Percentiles rank a stretch among this genome's conserved stretches.
Evolutionary conservation across 2,329 filamentous ascomycete genomes (phyloP).

Genomic region (Blastomyces silverae): DNA sequence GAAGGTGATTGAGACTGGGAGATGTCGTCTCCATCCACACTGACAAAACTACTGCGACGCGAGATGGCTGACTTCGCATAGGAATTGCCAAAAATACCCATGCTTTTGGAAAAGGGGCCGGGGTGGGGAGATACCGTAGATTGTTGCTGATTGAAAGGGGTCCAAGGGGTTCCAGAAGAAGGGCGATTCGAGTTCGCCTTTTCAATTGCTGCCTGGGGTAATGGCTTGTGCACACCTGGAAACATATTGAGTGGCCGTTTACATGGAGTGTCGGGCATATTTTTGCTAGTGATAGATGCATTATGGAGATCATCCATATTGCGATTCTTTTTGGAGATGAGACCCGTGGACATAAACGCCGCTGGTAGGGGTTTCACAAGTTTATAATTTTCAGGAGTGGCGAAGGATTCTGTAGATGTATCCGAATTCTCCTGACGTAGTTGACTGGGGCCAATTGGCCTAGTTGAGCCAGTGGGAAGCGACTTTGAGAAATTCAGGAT

Average conservation of each 20-base stretch:
- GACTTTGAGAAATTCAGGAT: conserved; percentile 64
- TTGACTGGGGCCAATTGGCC: conserved; percentile 34
- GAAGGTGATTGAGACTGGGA: conserved; percentile 53
- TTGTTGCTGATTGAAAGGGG: conserved; percentile 61
- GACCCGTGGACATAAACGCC: conserved; percentile 87
- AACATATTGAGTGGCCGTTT: conserved; percentile 72
- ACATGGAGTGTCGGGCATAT: conserved; percentile 91
- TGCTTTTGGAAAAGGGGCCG: conserved; percentile 60
- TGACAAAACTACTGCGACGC: conserved; percentile 66
- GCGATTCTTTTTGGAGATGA: conserved; percentile 91
- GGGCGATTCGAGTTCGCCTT: conserved; percentile 60
- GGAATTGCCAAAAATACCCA: conserved; percentile 55
- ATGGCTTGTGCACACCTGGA: conserved; percentile 53
- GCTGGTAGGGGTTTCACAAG: conserved; percentile 67
- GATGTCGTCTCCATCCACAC: conserved; percentile 70
- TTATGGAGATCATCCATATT: conserved; percentile 60
- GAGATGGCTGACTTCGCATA: conserved; percentile 45
- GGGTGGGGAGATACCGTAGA: conserved; percentile 50
- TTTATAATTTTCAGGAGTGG: conserved; percentile 71
- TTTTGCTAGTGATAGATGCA: conserved; percentile 48
- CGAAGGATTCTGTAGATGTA: conserved; percentile 51
- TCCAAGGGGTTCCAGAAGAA: conserved; percentile 71
- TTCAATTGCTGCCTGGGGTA: conserved; percentile 53
- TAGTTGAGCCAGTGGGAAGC: conserved; percentile 59
- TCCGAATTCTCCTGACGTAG: conserved; percentile 46